Evolutionary conservation across 805 yeast species (phyloP), one percentile per base, ranked within the genome.

Genomic region (Citeromyces matritensis): DNA sequence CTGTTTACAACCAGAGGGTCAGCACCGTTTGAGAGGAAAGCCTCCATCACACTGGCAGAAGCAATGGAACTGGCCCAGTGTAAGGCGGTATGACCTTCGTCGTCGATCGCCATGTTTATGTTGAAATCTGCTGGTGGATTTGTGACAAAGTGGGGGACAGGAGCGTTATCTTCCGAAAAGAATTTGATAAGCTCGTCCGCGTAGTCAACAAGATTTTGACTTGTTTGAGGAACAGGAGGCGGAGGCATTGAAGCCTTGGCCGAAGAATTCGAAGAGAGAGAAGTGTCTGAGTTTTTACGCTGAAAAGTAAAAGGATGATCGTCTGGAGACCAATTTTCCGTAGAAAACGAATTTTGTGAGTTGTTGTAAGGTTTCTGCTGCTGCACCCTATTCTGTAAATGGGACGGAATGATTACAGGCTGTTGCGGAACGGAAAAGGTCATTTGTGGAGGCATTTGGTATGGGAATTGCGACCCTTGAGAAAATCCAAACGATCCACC

Each of bases 31-130:
- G 57, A 50, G 13, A 78, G 41, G 19, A 80, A 46, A 19, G 72
- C 56, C 39, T 72, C 73, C 11, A 77, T 63, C 37, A 79, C 58
- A 5, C 65, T 60, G n/a, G 65, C 45, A 36, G 74, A 69, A 1
- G 82, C 88, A 73, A 81, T 67, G 0, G 91, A 76, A 21, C 83
- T 65, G 0, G 93, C 91, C 94, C 94, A 81, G 48, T 81, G 94
- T 33, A 81, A 58, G 1, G 85, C 70, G 0, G 86, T 74, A 44
- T 81, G 85, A 0, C 88, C 88, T 40, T 81, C 91, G 37, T 72
- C 73, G 43, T 81, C 94, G 13, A 81, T 73, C 3, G 76, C 63
- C 36, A 67, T 76, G 45, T 77, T 71, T 32, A 78, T 67, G 41
- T 74, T 67, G 35, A 77, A 70, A 42, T 71, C 69, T 24, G 58